phyloP scores from a whole-genome alignment of 1,284 basidiomycete species.

The Trametes polyzona region DNA sequence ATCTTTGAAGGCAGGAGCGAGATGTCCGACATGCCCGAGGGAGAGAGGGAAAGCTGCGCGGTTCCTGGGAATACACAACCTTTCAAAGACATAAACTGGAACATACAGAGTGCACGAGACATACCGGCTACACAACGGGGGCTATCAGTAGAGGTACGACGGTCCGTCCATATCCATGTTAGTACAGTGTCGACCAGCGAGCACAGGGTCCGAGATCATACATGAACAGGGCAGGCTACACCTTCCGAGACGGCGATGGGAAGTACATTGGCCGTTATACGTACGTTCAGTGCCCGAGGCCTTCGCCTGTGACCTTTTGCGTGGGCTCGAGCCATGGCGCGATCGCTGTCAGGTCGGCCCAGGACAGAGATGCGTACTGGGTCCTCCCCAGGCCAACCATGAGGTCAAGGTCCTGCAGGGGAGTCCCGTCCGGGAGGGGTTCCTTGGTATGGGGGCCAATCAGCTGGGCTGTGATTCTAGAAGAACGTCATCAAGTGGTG shows the following conservation, averaged over 20 bases:
- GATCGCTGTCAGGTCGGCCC: conserved; percentile 68
- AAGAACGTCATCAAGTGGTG: not conserved
- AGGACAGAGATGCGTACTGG: conserved; percentile 71
- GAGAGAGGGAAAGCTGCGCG: not conserved
- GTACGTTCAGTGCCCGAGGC: conserved; percentile 57
- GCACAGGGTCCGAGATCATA: conserved; percentile 7
- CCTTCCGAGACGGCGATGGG: not conserved
- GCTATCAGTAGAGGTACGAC: not conserved
- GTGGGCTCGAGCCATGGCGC: conserved; percentile 79
- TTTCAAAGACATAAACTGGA: conserved; percentile 15
- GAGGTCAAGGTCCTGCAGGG: conserved; percentile 54
- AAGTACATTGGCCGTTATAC: not conserved
- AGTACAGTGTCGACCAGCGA: not conserved
- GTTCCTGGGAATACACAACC: conserved; percentile 5
- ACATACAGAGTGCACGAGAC: conserved; percentile 6
- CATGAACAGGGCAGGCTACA: not conserved
- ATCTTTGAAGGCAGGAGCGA: not conserved
- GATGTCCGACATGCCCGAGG: not conserved
- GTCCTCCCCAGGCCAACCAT: conserved; percentile 50
- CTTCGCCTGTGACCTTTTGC: conserved; percentile 66
- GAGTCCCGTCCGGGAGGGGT: conserved; percentile 37
- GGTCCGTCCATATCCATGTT: not conserved
- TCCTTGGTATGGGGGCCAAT: conserved; percentile 49
- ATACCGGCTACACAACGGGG: conserved; percentile 18
- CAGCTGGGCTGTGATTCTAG: conserved; percentile 70